Evolutionary conservation across 2,329 filamentous ascomycete species (phyloP).

Genomic region (Sphaerulina populicola): DNA sequence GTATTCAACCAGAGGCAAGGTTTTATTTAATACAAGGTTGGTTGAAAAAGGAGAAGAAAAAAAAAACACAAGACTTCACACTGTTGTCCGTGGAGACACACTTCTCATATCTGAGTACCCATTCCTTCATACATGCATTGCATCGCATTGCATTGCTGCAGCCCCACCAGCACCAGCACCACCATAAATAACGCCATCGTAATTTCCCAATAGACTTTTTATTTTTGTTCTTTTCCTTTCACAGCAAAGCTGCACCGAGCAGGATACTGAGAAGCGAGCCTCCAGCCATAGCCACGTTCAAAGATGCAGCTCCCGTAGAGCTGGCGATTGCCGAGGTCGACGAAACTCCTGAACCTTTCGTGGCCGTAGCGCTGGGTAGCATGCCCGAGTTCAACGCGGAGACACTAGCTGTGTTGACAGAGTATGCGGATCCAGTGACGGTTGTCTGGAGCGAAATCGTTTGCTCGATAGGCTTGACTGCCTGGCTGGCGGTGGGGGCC

Average conservation of each 20-base stretch:
- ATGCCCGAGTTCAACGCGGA: slow-evolving; percentile 20
- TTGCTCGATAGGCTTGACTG: slow-evolving; percentile 20
- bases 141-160: not conserved
- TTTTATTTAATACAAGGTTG: too few species aligned
- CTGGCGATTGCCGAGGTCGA: slow-evolving; percentile 10
- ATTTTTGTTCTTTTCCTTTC: not conserved
- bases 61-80: too few species aligned
- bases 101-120: too few species aligned
- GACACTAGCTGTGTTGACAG: slow-evolving; percentile 23
- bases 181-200: not conserved
- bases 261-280: slow-evolving; percentile 24
- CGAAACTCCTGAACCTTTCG: slow-evolving; percentile 11
- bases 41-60: too few species aligned
- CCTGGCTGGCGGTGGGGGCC: slow-evolving; percentile 27
- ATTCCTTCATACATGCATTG: not conserved
- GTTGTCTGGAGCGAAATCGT: slow-evolving; percentile 20
- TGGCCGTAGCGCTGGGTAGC: slow-evolving; percentile 9
- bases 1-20: too few species aligned
- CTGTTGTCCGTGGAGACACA: too few species aligned
- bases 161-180: too few species aligned
- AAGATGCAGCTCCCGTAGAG: slow-evolving; percentile 16
- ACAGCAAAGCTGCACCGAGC: slow-evolving; percentile 3
- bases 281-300: slow-evolving; percentile 11
- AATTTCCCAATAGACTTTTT: not conserved
- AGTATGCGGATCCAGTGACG: slow-evolving; percentile 22